phyloP scores from a whole-genome alignment of 306 rosid genomes.

The Nissolia schottii region DNA sequence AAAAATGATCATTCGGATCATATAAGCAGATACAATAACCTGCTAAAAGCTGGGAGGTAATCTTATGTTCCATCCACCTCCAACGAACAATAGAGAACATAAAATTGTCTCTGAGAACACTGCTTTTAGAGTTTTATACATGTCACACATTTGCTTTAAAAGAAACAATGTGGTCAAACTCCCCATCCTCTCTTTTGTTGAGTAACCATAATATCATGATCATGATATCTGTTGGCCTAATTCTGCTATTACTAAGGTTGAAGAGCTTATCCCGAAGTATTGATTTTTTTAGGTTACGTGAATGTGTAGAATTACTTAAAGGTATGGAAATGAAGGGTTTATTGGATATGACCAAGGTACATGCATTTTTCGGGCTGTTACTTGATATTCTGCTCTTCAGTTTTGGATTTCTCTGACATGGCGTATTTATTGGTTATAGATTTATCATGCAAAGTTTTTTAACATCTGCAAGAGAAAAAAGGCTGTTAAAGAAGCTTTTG shows the following conservation, averaged over 20 bases:
- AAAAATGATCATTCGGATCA: constrained; percentile 42
- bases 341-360: constrained; percentile 92
- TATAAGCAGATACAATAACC: constrained; percentile 52
- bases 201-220: constrained; percentile 1
- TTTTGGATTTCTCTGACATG: constrained; percentile 22
- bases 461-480: constrained; percentile 71
- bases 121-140: constrained; percentile 18
- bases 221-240: constrained; percentile 3
- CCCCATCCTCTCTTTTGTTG: not conserved
- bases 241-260: constrained; percentile 6
- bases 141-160: constrained; percentile 12
- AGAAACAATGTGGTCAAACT: constrained; percentile 6
- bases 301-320: constrained; percentile 70
- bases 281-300: constrained; percentile 53
- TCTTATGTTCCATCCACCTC: constrained; percentile 7
- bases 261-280: constrained; percentile 32
- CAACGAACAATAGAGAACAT: not conserved
- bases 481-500: constrained; percentile 91
- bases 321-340: constrained; percentile 64
- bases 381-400: constrained; percentile 21
- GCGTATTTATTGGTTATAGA: constrained; percentile 50
- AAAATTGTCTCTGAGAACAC: constrained; percentile 14
- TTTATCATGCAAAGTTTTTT: constrained; percentile 90
- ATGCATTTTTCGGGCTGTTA: constrained; percentile 16
- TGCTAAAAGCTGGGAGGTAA: constrained; percentile 74